Percentiles rank a stretch among this genome's conserved stretches.
phyloP scores from a whole-genome alignment of 768 basidiomycete species.

The Termitomyces sp. region DNA sequence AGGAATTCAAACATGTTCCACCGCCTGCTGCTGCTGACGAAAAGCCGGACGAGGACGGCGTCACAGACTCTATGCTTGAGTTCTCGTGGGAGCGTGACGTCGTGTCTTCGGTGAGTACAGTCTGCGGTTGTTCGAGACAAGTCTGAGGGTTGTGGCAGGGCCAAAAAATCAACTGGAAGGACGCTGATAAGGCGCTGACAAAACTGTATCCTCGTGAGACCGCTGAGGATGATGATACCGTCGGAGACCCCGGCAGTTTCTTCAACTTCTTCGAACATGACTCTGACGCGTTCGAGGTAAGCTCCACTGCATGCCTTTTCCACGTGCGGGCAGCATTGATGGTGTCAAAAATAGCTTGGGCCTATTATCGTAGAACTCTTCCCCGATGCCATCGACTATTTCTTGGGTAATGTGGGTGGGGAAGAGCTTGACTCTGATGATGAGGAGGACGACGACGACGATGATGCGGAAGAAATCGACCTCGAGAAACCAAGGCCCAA shows the following conservation, averaged over 20 bases:
- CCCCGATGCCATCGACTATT: conserved; percentile 77
- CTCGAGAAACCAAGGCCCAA: conserved; percentile 78
- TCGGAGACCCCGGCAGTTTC: conserved; percentile 69
- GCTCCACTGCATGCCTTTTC: neutral
- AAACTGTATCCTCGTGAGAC: conserved; percentile 68
- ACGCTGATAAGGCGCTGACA: conserved; percentile 67
- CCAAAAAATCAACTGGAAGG: conserved; percentile 77
- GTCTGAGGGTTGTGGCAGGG: conserved; percentile 32
- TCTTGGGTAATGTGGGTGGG: conserved; percentile 60
- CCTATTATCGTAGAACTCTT: conserved; percentile 72
- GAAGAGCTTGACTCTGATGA: conserved; percentile 64
- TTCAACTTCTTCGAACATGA: conserved; percentile 82
- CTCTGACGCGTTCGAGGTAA: conserved; percentile 62
- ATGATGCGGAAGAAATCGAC: conserved; percentile 83
- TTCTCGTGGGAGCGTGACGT: conserved; percentile 81
- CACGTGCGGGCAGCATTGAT: conserved; percentile 20
- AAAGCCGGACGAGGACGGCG: conserved; percentile 64
- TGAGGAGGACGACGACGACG: conserved; percentile 65
- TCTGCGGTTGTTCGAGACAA: conserved; percentile 4
- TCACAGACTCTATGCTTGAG: conserved; percentile 72
- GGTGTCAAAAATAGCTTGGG: conserved; percentile 49
- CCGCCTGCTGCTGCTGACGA: conserved; percentile 49
- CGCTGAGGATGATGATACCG: conserved; percentile 59
- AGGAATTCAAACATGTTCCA: conserved; percentile 72
- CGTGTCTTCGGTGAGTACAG: conserved; percentile 47